A percentile compares a stretch with the other conserved stretches of the same genome.
Evolutionary conservation across 169 alveolate genomes (phyloP).

Genomic region (Plasmodium inui): DNA sequence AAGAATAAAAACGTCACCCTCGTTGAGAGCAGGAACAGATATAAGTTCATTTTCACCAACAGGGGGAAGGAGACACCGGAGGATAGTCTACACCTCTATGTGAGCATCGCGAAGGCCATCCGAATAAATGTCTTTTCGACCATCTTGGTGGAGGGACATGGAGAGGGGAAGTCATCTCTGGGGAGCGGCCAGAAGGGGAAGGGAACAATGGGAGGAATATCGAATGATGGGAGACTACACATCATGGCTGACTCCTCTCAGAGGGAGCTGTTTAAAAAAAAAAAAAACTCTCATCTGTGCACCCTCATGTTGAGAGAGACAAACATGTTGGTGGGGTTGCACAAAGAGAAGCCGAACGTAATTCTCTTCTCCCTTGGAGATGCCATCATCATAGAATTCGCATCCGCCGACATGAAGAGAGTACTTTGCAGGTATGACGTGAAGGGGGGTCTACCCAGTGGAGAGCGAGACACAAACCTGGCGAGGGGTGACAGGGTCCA

Average conservation of each 20-base stretch:
- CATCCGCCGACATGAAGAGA: conserved; percentile 3
- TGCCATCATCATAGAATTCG: conserved; percentile 1
- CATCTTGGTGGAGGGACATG: not conserved
- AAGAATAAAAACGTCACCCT: conserved; percentile 17
- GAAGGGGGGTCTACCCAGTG: not conserved
- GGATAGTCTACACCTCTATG: not conserved
- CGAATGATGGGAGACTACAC: not conserved
- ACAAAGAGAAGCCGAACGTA: not conserved
- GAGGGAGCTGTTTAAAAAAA: not conserved
- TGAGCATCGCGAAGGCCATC: conserved; percentile 11
- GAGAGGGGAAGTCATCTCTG: not conserved
- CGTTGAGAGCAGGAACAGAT: not conserved
- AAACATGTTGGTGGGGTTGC: not conserved
- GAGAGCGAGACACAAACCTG: not conserved
- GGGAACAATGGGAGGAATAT: not conserved
- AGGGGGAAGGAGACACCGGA: not conserved
- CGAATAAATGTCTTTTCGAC: conserved; percentile 18
- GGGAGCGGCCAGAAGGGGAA: not conserved
- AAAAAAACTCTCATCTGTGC: conserved; percentile 46
- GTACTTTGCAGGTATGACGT: conserved; percentile 13
- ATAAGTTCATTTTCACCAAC: not conserved
- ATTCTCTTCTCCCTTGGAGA: not conserved
- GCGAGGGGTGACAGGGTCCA: not conserved
- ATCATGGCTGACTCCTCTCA: not conserved
- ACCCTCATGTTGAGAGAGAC: not conserved